Conservation (phyloP, 1,284 basidiomycete species). For the Ustilago trichophora region DNA sequence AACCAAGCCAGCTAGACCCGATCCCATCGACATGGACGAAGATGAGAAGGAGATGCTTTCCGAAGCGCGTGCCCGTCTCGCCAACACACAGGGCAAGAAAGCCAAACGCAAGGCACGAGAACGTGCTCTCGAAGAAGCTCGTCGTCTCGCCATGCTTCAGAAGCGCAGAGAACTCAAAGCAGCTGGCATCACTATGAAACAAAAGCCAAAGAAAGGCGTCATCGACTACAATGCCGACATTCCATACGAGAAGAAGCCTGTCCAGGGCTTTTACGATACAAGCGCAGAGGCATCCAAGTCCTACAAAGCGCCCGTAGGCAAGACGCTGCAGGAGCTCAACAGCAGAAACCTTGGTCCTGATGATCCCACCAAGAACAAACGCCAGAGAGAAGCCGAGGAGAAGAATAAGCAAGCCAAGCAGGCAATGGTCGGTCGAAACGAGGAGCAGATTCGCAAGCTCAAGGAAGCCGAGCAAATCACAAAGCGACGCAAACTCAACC, state of each 20-base stretch:
- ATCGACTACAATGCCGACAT: constrained; percentile 99
- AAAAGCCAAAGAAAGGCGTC: constrained; percentile 88
- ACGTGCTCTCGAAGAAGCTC: constrained; percentile 82
- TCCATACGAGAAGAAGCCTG: constrained; percentile 96
- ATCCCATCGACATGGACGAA: constrained; percentile 99
- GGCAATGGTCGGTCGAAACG: constrained; percentile 71
- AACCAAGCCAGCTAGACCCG: constrained; percentile 94
- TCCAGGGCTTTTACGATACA: constrained; percentile 96
- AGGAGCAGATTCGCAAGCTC: constrained; percentile 95
- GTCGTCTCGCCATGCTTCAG: constrained; percentile 90
- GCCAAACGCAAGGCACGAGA: constrained; percentile 98
- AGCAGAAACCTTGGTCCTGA: constrained; percentile 74
- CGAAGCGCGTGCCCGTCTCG: constrained; percentile 94
- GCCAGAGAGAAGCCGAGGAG: constrained; percentile 70
- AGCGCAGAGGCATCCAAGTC: constrained; percentile 91
- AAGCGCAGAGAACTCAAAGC: constrained; percentile 98
- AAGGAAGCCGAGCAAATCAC: constrained; percentile 97
- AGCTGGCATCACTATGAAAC: constrained; percentile 83
- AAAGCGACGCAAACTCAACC: constrained; percentile 81
- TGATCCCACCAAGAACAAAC: constrained; percentile 71
- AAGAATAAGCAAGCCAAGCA: constrained; percentile 81
- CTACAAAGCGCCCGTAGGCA: constrained; percentile 87
- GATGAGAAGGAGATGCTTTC: constrained; percentile 99
- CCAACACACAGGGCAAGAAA: constrained; percentile 99
- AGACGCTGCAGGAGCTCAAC: constrained; percentile 74